Percentiles rank a stretch among this genome's conserved stretches.
Evolutionary conservation across 306 rosid genomes (phyloP).

Genomic region (Luffa acutangula): DNA sequence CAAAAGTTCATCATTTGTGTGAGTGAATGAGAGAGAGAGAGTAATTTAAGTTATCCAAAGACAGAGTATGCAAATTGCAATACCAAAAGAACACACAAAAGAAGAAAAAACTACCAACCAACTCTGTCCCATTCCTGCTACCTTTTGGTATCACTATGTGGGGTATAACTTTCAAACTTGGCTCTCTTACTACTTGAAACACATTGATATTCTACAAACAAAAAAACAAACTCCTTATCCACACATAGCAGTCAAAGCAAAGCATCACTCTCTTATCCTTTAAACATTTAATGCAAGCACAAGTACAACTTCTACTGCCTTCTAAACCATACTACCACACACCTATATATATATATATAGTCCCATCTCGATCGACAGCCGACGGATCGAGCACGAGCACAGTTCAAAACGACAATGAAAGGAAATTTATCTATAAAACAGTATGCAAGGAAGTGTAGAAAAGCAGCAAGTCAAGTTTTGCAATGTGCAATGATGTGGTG

Average conservation of each 20-base stretch:
- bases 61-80: not conserved
- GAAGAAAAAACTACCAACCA: not conserved
- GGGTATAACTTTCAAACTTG: constrained; percentile 1
- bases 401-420: constrained; percentile 4
- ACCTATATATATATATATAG: not conserved
- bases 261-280: constrained; percentile 7
- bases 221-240: constrained; percentile 1
- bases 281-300: not conserved
- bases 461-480: constrained; percentile 11
- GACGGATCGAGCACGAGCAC: too few species aligned
- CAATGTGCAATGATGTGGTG: constrained; percentile 7
- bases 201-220: not conserved
- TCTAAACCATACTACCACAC: not conserved
- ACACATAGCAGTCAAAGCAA: not conserved
- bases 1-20: not conserved
- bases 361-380: not conserved
- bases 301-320: not conserved
- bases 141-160: not conserved
- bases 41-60: not conserved
- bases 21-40: not conserved
- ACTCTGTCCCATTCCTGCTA: constrained; percentile 7
- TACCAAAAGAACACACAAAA: not conserved
- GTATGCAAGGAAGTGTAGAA: constrained; percentile 14
- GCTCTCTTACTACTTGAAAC: not conserved
- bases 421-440: constrained; percentile 7